Conservation (phyloP, 2,329 filamentous ascomycete genomes). For the Cylindrodendrum hubeiense region DNA sequence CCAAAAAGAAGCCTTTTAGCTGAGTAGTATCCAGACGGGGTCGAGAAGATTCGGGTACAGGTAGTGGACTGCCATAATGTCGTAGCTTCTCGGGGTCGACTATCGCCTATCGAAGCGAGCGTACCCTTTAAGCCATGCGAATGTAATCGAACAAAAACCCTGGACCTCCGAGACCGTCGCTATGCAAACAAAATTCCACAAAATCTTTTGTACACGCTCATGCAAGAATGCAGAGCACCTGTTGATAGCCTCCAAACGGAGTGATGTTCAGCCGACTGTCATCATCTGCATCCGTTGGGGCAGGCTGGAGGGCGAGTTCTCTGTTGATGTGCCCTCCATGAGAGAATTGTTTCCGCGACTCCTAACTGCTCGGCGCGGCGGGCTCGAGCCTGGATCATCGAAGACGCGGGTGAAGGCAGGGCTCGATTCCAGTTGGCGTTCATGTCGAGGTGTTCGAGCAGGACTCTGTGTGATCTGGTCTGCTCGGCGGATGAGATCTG, state of each 20-base stretch:
- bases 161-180: constrained; percentile 47
- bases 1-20: constrained; percentile 9
- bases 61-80: constrained; percentile 13
- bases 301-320: constrained; percentile 64
- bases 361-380: constrained; percentile 63
- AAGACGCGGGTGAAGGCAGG: constrained; percentile 78
- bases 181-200: constrained; percentile 53
- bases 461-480: constrained; percentile 71
- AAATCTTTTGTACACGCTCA: constrained; percentile 48
- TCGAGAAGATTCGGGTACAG: constrained; percentile 17
- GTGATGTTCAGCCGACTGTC: constrained; percentile 65
- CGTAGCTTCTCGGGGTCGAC: constrained; percentile 17
- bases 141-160: constrained; percentile 35
- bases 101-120: constrained; percentile 24
- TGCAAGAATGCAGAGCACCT: constrained; percentile 33
- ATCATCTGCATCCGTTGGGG: constrained; percentile 72
- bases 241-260: background rate
- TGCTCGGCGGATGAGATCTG: constrained; percentile 69
- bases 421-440: constrained; percentile 65
- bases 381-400: constrained; percentile 70
- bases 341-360: constrained; percentile 68
- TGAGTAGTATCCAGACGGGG: constrained; percentile 25
- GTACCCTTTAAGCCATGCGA: constrained; percentile 23
- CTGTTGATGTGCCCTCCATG: constrained; percentile 62
- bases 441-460: constrained; percentile 61